A percentile compares a stretch with the other conserved stretches of the same genome.
These are phyloP conservation scores for Penicillium flavigenum DNA, from an alignment of 495 filamentous ascomycete genomes.

Conservation along the genomic window DNA sequence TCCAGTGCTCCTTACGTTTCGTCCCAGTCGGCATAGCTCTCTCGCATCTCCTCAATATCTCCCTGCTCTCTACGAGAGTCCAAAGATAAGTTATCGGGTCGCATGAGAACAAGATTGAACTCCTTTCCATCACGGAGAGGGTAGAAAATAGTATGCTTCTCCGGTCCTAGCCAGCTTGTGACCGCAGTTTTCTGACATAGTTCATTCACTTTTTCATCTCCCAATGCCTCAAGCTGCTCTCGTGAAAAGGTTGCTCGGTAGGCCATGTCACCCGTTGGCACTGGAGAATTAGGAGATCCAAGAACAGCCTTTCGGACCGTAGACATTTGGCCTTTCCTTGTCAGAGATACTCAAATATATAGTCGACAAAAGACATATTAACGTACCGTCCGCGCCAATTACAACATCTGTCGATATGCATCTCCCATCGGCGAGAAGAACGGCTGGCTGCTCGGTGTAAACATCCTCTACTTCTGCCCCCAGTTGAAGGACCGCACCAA, in stretches of 20 bases:
- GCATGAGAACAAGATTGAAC: conserved; percentile 58
- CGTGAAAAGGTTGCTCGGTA: conserved; percentile 57
- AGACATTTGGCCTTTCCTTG: conserved; percentile 41
- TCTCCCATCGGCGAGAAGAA: conserved; percentile 1
- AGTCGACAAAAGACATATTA: conserved; percentile 13
- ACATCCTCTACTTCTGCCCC: conserved; percentile 4
- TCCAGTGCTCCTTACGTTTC: conserved; percentile 45
- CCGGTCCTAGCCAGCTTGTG: conserved; percentile 48
- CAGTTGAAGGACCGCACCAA: conserved; percentile 37
- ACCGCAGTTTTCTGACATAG: conserved; percentile 25
- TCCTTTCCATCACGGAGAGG: conserved; percentile 49
- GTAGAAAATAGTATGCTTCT: conserved; percentile 58
- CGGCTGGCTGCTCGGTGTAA: neutral
- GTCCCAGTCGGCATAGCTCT: conserved; percentile 53
- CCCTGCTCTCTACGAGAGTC: conserved; percentile 28
- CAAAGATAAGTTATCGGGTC: conserved; percentile 59
- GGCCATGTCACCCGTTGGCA: conserved; percentile 58
- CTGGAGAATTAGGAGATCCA: conserved; percentile 34
- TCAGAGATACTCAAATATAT: conserved; percentile 36
- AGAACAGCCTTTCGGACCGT: conserved; percentile 42
- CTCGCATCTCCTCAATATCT: conserved; percentile 48
- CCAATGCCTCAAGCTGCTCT: conserved; percentile 44
- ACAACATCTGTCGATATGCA: conserved; percentile 11
- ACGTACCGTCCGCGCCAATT: conserved; percentile 13
- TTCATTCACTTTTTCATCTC: conserved; percentile 41